Percentiles rank a stretch among this genome's conserved stretches.
phyloP scores from a whole-genome alignment of 169 alveolate genomes.

The Plasmodium gallinaceum region DNA sequence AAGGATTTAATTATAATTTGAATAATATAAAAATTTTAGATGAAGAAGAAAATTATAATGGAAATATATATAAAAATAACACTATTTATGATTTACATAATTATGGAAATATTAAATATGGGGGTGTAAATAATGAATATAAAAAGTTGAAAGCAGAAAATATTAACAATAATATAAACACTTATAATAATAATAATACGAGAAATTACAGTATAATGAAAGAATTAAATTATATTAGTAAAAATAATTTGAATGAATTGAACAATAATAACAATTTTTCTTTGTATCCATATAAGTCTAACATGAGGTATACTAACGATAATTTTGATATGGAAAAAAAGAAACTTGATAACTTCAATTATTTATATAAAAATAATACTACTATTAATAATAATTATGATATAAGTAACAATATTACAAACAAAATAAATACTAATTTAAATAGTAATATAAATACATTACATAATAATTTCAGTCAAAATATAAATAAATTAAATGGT shows the following conservation, averaged over 20 bases:
- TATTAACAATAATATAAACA: not conserved
- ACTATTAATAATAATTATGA: not conserved
- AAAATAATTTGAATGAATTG: not conserved
- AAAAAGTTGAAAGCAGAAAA: not conserved
- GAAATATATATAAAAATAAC: not conserved
- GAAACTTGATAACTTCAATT: conserved; percentile 3
- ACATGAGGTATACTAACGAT: not conserved
- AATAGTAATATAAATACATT: conserved; percentile 5
- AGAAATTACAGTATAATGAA: not conserved
- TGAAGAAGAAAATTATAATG: conserved; percentile 30
- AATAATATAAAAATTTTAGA: conserved; percentile 46
- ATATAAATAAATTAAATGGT: not conserved
- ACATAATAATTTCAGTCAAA: conserved; percentile 7
- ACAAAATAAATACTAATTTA: not conserved
- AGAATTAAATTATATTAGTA: not conserved
- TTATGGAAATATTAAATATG: not conserved
- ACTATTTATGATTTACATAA: not conserved
- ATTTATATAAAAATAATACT: not conserved
- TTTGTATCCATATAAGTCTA: not conserved
- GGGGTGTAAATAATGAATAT: not conserved
- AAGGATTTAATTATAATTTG: conserved; percentile 14
- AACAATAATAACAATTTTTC: not conserved
- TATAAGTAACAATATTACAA: not conserved
- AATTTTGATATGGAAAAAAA: not conserved
- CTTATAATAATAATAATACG: not conserved